Conservation (phyloP, 2,329 filamentous ascomycete species). For the Apiospora sp. region DNA sequence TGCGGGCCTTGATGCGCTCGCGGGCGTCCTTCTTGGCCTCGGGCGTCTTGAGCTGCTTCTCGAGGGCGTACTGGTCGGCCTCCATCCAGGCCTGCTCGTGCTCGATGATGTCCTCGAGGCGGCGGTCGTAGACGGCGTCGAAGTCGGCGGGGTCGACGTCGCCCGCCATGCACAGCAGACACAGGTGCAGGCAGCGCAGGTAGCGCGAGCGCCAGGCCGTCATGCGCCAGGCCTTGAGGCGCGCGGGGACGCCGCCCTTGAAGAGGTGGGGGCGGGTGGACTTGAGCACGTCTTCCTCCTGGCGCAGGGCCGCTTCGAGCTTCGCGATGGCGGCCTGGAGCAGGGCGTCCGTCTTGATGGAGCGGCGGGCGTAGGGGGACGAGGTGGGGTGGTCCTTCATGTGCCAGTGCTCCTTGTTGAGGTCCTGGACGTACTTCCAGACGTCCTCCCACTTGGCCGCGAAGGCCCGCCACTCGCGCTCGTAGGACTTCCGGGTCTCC, state of each 20-base stretch:
- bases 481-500: not conserved
- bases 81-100: not conserved
- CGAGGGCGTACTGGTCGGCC: not conserved
- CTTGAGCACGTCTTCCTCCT: not conserved
- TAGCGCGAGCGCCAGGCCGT: not conserved
- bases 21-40: not conserved
- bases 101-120: slow-evolving; percentile 9
- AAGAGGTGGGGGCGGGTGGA: too few relatives aligned
- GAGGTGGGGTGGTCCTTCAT: not conserved
- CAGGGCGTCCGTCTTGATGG: not conserved
- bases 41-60: not conserved
- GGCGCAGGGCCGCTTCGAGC: not conserved
- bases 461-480: not conserved
- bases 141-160: not conserved
- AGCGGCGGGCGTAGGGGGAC: not conserved
- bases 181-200: not conserved
- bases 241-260: not conserved
- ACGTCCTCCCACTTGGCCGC: not conserved
- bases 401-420: too few relatives aligned
- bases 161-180: not conserved
- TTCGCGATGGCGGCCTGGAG: not conserved
- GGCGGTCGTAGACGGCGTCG: not conserved
- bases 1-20: not conserved
- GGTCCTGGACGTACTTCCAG: not conserved
- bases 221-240: not conserved